phyloP scores from a whole-genome alignment of 2,329 filamentous ascomycete genomes.

The Colletotrichum theobromicola region DNA sequence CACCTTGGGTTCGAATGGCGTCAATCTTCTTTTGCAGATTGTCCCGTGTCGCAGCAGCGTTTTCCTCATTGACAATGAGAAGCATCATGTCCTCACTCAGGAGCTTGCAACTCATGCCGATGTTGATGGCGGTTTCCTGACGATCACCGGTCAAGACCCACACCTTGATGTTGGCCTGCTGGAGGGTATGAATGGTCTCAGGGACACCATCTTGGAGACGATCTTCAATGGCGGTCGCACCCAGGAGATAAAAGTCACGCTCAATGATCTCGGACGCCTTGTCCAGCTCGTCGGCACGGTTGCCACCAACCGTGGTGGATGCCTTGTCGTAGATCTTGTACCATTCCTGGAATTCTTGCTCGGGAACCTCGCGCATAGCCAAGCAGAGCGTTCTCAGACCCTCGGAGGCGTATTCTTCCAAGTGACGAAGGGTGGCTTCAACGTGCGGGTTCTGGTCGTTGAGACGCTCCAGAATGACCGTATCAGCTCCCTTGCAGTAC shows the following conservation, averaged over 20 bases:
- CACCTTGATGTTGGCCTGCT: conserved; percentile 96
- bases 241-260: conserved; percentile 87
- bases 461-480: conserved; percentile 92
- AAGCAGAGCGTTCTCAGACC: conserved; percentile 93
- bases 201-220: conserved; percentile 95
- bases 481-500: conserved; percentile 97
- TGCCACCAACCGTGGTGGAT: conserved; percentile 88
- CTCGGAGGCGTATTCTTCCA: conserved; percentile 98
- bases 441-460: conserved; percentile 83
- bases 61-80: conserved; percentile 93
- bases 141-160: conserved; percentile 98
- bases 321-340: conserved; percentile 84
- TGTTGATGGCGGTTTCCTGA: conserved; percentile 99
- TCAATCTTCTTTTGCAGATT: conserved; percentile 94
- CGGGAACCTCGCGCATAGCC: conserved; percentile 90
- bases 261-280: conserved; percentile 97
- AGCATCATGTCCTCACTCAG: conserved; percentile 99
- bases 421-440: conserved; percentile 87
- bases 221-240: conserved; percentile 97
- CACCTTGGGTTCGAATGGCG: conserved; percentile 83
- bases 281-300: conserved; percentile 91
- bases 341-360: conserved; percentile 91
- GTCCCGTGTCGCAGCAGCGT: conserved; percentile 76
- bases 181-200: conserved; percentile 96
- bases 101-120: conserved; percentile 99